Conservation (phyloP, 306 rosid species). For the Phaseolus lunatus region DNA sequence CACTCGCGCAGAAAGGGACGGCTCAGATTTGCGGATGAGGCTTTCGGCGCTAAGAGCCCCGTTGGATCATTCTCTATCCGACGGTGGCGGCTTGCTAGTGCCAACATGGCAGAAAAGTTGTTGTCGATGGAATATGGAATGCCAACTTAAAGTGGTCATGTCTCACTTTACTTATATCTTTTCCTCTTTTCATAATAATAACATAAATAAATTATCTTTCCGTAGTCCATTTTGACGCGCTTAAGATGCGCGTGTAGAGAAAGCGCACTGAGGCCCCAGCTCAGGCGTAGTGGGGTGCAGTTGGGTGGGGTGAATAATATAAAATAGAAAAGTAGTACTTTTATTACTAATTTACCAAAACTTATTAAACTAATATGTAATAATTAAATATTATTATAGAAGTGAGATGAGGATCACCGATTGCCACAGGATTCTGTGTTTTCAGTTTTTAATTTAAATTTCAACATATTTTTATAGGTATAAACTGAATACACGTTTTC, state of each 20-base stretch:
- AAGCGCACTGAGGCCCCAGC: slow-evolving; percentile 11
- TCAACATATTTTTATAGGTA: not conserved
- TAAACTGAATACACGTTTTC: not conserved
- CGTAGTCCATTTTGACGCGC: not conserved
- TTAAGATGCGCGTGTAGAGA: slow-evolving; percentile 12
- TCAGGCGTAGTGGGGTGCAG: slow-evolving; percentile 38
- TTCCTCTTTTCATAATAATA: slow-evolving; percentile 28
- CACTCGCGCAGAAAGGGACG: not conserved
- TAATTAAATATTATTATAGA: not conserved
- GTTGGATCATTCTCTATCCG: slow-evolving; percentile 30
- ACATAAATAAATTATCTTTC: slow-evolving; percentile 7
- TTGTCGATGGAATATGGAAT: slow-evolving; percentile 48
- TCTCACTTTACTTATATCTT: slow-evolving; percentile 45
- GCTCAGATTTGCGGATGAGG: slow-evolving; percentile 26
- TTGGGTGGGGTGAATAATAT: slow-evolving; percentile 38
- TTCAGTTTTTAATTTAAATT: slow-evolving; percentile 16
- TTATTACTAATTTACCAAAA: too few species aligned
- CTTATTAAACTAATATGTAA: not conserved
- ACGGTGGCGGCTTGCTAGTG: slow-evolving; percentile 44
- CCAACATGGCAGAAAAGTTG: slow-evolving; percentile 61
- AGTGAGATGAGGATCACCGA: slow-evolving; percentile 8
- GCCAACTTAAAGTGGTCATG: slow-evolving; percentile 49
- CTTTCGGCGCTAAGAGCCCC: not conserved
- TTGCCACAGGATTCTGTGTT: not conserved
- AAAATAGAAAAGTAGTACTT: not conserved